Conservation (phyloP, 164 flowering plant genomes). For the Taxillus chinensis region DNA sequence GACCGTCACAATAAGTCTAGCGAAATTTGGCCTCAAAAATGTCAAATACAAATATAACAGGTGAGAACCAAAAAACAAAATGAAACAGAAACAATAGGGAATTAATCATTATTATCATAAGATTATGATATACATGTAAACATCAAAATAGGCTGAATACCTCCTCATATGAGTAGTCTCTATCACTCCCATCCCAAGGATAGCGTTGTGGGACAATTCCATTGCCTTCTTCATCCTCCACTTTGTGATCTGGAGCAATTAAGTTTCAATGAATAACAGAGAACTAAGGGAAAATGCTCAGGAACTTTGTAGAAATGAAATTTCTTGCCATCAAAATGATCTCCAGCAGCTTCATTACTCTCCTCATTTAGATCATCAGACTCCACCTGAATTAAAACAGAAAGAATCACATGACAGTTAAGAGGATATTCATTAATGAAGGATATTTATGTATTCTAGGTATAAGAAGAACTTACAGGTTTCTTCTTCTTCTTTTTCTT, state of each 20-base stretch:
- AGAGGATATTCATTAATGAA: not conserved
- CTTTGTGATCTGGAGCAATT: not conserved
- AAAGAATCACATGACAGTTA: not conserved
- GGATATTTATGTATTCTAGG: not conserved
- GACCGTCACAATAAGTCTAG: too few relatives aligned
- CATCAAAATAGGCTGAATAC: not conserved
- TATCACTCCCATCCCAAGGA: not conserved
- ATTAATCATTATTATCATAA: too few relatives aligned
- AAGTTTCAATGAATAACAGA: not conserved
- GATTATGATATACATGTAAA: too few relatives aligned
- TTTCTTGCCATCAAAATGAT: conserved; percentile 38
- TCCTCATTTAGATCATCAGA: not conserved
- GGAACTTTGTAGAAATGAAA: not conserved
- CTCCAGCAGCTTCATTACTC: not conserved
- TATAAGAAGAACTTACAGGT: not conserved
- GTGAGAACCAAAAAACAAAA: too few relatives aligned
- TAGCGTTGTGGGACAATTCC: not conserved
- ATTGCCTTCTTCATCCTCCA: not conserved
- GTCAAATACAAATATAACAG: too few relatives aligned
- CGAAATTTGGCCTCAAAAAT: too few relatives aligned
- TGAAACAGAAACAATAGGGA: too few relatives aligned
- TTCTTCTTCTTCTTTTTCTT: conserved; percentile 2
- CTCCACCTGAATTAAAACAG: not conserved
- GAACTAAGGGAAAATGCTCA: not conserved
- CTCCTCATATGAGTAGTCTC: not conserved